Base-by-base conservation (phyloP, 78 protist species). In the Capsaspora owczarzaki region DNA sequence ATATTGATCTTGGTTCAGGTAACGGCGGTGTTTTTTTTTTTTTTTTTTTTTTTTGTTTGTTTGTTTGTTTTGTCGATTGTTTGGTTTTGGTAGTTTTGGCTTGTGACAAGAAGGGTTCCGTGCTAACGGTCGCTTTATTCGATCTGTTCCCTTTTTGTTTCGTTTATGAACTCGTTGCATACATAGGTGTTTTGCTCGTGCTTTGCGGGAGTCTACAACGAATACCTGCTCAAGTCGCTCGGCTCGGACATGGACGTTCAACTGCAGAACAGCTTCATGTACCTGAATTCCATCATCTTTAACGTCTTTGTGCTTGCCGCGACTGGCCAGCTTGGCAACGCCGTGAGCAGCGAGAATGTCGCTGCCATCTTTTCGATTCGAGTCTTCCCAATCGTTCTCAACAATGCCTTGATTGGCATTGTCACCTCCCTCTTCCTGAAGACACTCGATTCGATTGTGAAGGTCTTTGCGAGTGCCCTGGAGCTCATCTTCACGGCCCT, bases 201-300 rank as follows among this genome's bases (percentile, higher is more conserved):
- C 70, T 74, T 80, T 46, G 83, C 89, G 0, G 80, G 83, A 31
- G 85, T 85, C 16, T 79, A 78, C 81, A 85, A 80, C 80, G 89
- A 85, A 80, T 2, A 43, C 22, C 89, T 85, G 44, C 89, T 85
- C 61, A 85, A 85, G 82, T 35, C 5, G 27, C 43, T 71, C 51
- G 80, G 27, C 56, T 43, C 41, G 43, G 42, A 70, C 3, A n/a
- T 66, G 46, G 61, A 37, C 53, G 53, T 82, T 37, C 74, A 80
- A 46, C 20, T 71, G 80, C 89, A 85, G 61, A 85, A 85, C 49
- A 40, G 42, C 31, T 85, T 42, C 80, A 80, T 85, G 89, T 85
- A 85, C 78, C 20, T 51, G 41, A 4, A 71, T 70, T 70, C 84
- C 27, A 22, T 85, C 47, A 16, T 85, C 37, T 79, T 61, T 43